Evolutionary conservation across 768 basidiomycete species (phyloP).

Genomic region (Mycena pura): DNA sequence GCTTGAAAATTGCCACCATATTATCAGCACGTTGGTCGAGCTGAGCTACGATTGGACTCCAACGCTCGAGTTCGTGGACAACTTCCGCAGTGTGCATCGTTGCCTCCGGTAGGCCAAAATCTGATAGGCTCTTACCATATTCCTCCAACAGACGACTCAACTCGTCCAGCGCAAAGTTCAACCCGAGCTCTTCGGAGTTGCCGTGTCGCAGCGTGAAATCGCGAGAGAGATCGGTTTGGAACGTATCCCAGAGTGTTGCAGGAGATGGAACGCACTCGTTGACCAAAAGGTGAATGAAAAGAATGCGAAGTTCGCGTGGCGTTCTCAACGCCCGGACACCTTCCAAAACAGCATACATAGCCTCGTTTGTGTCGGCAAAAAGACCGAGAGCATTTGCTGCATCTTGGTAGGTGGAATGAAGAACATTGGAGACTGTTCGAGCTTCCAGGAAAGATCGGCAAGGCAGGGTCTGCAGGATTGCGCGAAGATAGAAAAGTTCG

Average conservation of each 20-base stretch:
- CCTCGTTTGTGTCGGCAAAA: not conserved
- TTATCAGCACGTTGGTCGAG: conserved; percentile 15
- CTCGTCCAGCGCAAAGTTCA: not conserved
- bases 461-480: not conserved
- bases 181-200: too few species aligned
- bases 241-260: conserved; percentile 35
- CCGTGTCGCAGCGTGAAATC: too few species aligned
- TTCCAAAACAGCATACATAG: too few species aligned
- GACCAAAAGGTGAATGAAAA: too few species aligned
- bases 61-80: conserved; percentile 33
- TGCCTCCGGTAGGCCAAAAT: conserved; percentile 40
- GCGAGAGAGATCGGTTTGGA: conserved; percentile 30
- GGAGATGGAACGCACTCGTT: too few species aligned
- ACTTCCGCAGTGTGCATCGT: conserved; percentile 28
- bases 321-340: too few species aligned
- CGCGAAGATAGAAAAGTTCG: not conserved
- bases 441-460: not conserved
- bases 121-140: conserved; percentile 28
- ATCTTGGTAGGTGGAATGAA: not conserved
- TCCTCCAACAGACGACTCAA: conserved; percentile 8
- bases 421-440: not conserved
- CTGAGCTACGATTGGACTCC: conserved; percentile 13
- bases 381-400: not conserved
- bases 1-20: conserved; percentile 10
- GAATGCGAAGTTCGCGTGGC: too few species aligned